phyloP scores from a whole-genome alignment of 75 land plant genomes.

The Sequoia sempervirens region DNA sequence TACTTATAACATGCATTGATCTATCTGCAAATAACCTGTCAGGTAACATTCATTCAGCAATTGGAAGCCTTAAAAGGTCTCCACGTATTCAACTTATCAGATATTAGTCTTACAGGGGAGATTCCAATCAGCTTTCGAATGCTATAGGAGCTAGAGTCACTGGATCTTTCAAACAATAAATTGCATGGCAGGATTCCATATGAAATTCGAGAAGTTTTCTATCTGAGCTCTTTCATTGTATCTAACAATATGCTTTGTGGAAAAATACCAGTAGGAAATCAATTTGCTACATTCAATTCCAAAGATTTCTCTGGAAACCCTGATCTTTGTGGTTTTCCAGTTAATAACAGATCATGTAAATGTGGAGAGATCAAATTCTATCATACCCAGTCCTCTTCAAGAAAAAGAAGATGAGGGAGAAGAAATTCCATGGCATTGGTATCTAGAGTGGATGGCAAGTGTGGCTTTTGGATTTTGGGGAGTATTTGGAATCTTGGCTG shows the following conservation, averaged over 20 bases:
- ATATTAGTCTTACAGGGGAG: conserved; percentile 6
- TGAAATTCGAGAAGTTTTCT: neutral
- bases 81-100: neutral
- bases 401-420: no score
- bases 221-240: neutral
- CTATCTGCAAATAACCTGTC: conserved; percentile 4
- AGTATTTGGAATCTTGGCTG: no score
- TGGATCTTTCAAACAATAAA: conserved; percentile 8
- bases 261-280: neutral
- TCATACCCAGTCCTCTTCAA: no score
- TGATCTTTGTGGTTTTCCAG: neutral
- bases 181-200: conserved; percentile 6
- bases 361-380: no score
- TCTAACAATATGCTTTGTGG: conserved; percentile 11
- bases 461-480: no score
- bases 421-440: no score
- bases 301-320: neutral
- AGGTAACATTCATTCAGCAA: conserved; percentile 8
- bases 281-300: neutral
- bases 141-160: no score
- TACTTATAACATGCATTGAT: neutral
- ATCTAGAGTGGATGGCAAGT: no score
- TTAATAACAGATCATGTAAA: no score
- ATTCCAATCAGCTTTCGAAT: neutral
- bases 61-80: neutral